Conservation (phyloP, 2,329 filamentous ascomycete species). For the Pseudogymnoascus sp. region DNA sequence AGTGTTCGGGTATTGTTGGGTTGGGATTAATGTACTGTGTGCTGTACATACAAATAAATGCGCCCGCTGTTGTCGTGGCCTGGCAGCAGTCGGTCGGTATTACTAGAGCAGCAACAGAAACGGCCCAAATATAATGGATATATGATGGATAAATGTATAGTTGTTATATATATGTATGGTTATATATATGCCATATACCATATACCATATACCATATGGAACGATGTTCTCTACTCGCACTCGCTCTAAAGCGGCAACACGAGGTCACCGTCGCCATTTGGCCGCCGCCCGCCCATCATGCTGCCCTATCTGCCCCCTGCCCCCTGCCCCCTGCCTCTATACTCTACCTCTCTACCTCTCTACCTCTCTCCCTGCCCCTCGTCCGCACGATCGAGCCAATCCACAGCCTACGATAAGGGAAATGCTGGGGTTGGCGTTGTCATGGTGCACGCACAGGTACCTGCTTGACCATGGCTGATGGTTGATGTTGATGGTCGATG, state of each 20-base stretch:
- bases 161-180: neutral
- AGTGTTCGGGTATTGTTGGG: neutral
- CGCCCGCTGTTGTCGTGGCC: no score
- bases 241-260: neutral
- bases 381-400: neutral
- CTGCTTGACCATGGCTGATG: conserved; percentile 5
- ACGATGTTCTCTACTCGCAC: neutral
- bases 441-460: neutral
- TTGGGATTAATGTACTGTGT: neutral
- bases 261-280: neutral
- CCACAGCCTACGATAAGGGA: neutral
- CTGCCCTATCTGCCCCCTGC: neutral
- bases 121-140: no score
- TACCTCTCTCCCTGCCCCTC: neutral
- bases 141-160: no score
- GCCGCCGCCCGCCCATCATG: neutral
- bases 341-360: no score
- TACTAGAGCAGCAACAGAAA: no score
- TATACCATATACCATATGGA: neutral
- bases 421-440: neutral
- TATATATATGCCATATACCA: no score
- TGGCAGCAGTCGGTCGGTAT: no score
- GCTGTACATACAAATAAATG: no score
- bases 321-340: no score
- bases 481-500: neutral